Base-by-base conservation (phyloP, 2,329 filamentous ascomycete genomes). In the Parascedosporium putredinis region DNA sequence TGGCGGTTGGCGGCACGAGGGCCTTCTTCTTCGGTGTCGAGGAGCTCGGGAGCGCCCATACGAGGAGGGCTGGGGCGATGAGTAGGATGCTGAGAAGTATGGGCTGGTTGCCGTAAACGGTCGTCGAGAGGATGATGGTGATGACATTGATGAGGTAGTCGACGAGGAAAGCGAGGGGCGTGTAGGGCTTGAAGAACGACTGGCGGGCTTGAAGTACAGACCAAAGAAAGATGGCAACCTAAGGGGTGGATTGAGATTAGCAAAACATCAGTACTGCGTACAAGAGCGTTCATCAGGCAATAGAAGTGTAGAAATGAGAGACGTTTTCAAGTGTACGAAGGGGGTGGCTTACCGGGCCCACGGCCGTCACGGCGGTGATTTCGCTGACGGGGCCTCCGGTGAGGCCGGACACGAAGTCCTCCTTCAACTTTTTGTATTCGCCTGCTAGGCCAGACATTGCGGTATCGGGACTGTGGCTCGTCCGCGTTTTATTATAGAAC, bases 321-420 rank as follows among this genome's bases (percentile, higher is more conserved):
- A n/a, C 16, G 33, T 42, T 24, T 20, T 23, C 50, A 38, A 51
- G 45, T 36, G 22, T 25, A 33, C 51, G 27, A 40, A 36, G 45
- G 16, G n/a, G 51, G 38, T 42, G 50, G 55, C 61, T 53, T 78
- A 96, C 93, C 61, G 90, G 83, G 62, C 88, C 88, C 55, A 95
- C 84, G 45, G 86, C 77, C 45, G 87, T 88, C 57, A 97, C 86
- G 58, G 79, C 77, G 64, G 90, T 91, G 69, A 98, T 90, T 64
- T 98, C 93, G 57, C 76, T 71, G 53, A 95, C 82, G 27, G 81
- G 77, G 52, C 93, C 88, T 36, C 93, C 93, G 5, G 84, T 83
- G 25, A 95, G 79, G 64, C 89, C 87, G 50, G 91, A 95, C 61
- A 98, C 93, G 65, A 95, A 95, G 62, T 88, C 88, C 73, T 95